Percentiles rank a stretch among this genome's conserved stretches.
These are phyloP conservation scores for Entomortierella parvispora DNA, from an alignment of 192 early-diverging fungal species.

Conservation along the genomic window DNA sequence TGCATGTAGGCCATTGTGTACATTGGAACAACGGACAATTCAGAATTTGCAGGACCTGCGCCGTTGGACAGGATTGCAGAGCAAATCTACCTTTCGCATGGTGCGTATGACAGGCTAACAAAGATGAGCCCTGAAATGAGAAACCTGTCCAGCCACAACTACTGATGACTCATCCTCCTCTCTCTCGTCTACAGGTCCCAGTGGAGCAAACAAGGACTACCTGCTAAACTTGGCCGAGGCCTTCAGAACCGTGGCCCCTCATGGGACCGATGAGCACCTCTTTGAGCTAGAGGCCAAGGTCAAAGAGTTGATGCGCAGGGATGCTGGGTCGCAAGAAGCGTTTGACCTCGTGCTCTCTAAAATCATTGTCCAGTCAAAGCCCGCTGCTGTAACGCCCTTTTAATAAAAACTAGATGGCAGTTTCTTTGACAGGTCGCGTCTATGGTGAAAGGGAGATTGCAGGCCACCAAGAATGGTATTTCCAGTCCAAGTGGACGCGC, in stretches of 20 bases:
- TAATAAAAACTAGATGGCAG: too few species aligned
- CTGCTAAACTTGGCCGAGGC: conserved; percentile 72
- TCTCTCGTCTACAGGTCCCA: conserved; percentile 59
- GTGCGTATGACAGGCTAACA: conserved; percentile 25
- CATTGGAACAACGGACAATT: conserved; percentile 79
- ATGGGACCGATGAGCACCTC: conserved; percentile 68
- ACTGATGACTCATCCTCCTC: not conserved
- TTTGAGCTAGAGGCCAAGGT: conserved; percentile 66
- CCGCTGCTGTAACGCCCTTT: conserved; percentile 14
- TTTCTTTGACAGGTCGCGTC: too few species aligned
- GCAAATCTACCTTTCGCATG: conserved; percentile 70
- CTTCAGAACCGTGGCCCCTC: conserved; percentile 60
- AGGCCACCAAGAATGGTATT: conserved; percentile 47
- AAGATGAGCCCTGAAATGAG: not conserved
- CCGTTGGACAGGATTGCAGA: conserved; percentile 66
- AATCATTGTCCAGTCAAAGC: conserved; percentile 42
- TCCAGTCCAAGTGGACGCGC: conserved; percentile 29
- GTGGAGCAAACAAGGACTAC: conserved; percentile 78
- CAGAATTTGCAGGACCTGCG: conserved; percentile 80
- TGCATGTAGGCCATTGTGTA: conserved; percentile 75
- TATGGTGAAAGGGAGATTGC: conserved; percentile 9
- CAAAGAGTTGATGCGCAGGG: conserved; percentile 38
- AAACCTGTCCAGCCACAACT: not conserved
- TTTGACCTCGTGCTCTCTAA: conserved; percentile 32
- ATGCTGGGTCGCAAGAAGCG: conserved; percentile 39